A percentile compares a stretch with the other conserved stretches of the same genome.
phyloP scores from a whole-genome alignment of 73 alveolate species.

The Paramecium sexaurelia region DNA sequence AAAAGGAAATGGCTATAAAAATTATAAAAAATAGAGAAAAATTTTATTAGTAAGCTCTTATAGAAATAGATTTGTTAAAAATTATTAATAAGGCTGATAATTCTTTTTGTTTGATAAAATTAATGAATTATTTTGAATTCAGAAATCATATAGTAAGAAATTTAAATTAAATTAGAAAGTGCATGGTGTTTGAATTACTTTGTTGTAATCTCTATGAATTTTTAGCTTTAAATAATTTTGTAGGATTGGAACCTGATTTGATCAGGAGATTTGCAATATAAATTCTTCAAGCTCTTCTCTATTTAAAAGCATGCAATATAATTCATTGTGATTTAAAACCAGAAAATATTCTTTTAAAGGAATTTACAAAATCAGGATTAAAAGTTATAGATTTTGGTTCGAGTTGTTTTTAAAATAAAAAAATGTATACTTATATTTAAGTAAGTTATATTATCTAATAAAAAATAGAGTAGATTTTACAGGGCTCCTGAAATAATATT shows the following conservation, averaged over 20 bases:
- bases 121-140: conserved; percentile 78
- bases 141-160: conserved; percentile 82
- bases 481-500: conserved; percentile 86
- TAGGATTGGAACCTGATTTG: conserved; percentile 83
- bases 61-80: conserved; percentile 80
- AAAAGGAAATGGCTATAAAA: conserved; percentile 86
- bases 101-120: conserved; percentile 71
- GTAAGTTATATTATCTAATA: neutral
- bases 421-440: conserved; percentile 72
- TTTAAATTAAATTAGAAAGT: conserved; percentile 62
- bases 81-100: conserved; percentile 69
- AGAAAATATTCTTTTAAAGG: conserved; percentile 86
- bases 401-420: conserved; percentile 76
- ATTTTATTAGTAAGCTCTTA: conserved; percentile 82
- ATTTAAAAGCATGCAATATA: conserved; percentile 71
- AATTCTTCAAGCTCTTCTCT: conserved; percentile 76
- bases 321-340: conserved; percentile 94
- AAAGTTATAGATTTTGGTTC: conserved; percentile 86
- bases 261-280: conserved; percentile 93
- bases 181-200: conserved; percentile 74
- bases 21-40: conserved; percentile 81
- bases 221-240: conserved; percentile 80
- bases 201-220: conserved; percentile 88
- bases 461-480: conserved; percentile 72
- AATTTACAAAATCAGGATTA: conserved; percentile 72